Base-by-base conservation (phyloP, 805 yeast species). In the Metschnikowia aberdeeniae region DNA sequence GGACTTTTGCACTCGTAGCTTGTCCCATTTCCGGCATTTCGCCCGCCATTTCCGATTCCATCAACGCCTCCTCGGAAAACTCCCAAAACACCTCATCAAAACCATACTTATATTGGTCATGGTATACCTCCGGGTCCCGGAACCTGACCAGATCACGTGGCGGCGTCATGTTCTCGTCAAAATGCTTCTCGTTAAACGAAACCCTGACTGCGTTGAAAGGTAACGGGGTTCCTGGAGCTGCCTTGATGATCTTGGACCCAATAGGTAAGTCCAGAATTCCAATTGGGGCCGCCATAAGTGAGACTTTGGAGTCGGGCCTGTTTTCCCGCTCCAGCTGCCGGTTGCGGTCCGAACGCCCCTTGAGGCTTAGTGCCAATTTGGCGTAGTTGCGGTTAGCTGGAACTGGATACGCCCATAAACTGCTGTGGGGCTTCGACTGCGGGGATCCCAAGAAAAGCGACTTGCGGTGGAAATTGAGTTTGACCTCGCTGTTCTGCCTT, bases 181-280 rank as follows among this genome's bases (percentile, higher is more conserved):
- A 30, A 6, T 29, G 17, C 24, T 30, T 39, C 8, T 39, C 51
- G 7, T 47, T 47, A 20, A 49, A 35, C 9, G 54, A 54, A 6
- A 62, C 42, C 3, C 63, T 59, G 6, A 63, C 57, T 7, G 70
- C 69, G 22, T 66, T 66, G 3, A 45, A 40, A 3, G 72, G 70
- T 8, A 63, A 40, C 7, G 50, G 52, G 46, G 53, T 48, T 1
- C 68, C 68, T 2, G 62, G 63, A 12, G 54, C 60, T 0, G 61
- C 47, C 36, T 53, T 49, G 34, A 65, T 43, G 36, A 59, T 54
- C 22, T 40, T 43, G 13, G 57, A 50, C 1, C 54, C 58, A 8
- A 43, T 46, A n/a, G 54, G 49, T 30, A 50, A 39, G 6, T 47
- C 48, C 36, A 31, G 28, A 13, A 39, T 31, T 13, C 42, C 42